Evolutionary conservation across 805 yeast species (phyloP).

Genomic region (Kodamaea neixiangensis): DNA sequence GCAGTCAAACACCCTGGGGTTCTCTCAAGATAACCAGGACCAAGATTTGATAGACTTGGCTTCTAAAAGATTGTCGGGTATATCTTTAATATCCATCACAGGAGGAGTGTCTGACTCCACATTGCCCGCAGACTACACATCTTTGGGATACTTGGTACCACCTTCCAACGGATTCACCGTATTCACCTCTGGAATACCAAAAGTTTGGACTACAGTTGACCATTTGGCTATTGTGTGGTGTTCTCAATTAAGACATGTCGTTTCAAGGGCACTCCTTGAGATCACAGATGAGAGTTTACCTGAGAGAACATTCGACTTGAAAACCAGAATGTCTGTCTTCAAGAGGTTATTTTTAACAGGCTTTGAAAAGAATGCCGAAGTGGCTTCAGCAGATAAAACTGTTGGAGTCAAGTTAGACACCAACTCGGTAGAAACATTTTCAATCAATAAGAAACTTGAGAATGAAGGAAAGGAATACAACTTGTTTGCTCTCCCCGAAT

Average conservation of each 20-base stretch:
- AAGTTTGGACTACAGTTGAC: constrained; percentile 92
- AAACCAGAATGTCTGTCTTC: constrained; percentile 60
- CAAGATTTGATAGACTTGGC: constrained; percentile 1
- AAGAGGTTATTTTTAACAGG: constrained; percentile 43
- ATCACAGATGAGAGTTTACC: constrained; percentile 53
- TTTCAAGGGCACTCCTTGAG: constrained; percentile 61
- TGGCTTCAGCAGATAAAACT: not conserved
- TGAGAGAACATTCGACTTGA: constrained; percentile 52
- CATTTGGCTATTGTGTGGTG: constrained; percentile 98
- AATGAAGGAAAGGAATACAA: constrained; percentile 1
- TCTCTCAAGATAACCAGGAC: constrained; percentile 16
- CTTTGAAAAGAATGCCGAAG: constrained; percentile 2
- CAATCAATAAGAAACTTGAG: constrained; percentile 5
- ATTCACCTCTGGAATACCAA: constrained; percentile 82
- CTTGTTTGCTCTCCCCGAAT: constrained; percentile 9
- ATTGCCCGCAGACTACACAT: constrained; percentile 88
- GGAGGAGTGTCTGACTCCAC: constrained; percentile 82
- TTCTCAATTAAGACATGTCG: constrained; percentile 69
- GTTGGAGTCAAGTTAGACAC: constrained; percentile 11
- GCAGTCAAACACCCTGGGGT: not conserved
- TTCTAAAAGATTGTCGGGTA: constrained; percentile 48
- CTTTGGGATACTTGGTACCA: constrained; percentile 71
- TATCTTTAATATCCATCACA: constrained; percentile 80
- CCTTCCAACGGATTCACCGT: constrained; percentile 76
- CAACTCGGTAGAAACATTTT: not conserved